Base-by-base conservation (phyloP, 2,329 filamentous ascomycete species). In the Tympanopsis confertula region DNA sequence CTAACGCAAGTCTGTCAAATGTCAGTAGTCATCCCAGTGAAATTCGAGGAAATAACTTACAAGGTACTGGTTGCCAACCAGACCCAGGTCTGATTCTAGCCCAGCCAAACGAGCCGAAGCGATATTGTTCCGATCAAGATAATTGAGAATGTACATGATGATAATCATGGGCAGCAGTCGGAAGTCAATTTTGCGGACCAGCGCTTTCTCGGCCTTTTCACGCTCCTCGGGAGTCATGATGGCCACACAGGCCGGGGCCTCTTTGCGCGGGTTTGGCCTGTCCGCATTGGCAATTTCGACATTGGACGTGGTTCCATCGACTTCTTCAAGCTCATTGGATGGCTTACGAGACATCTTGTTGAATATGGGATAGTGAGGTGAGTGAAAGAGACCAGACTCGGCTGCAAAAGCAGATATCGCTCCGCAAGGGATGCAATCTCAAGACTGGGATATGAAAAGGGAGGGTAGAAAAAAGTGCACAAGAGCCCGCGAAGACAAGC, bases 51-150 rank as follows among this genome's bases (percentile, higher is more conserved):
- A 35, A 4, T 14, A n/a, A 29, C 13, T 35, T 32, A 45, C 45
- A 28, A 48, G 45, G 39, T 62, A 65, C 41, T 65, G 52, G 19
- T 50, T 50, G 7, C 55, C 54, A 2, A 50, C 48, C 22, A 65
- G 42, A 5, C 49, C 44, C 22, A 68, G 46, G 32, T 67, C 63
- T 4, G 54, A 48, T 24, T 59, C 53, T 20, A 68, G 49, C 13
- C 60, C 57, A 4, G 59, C 58, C 28, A 68, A 47, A 36, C 53
- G 49, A 3, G 57, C 64, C 18, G 48, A 66, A 5, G 70, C 68
- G 41, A 74, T 71, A 41, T 72, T 66, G 41, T 55, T 56, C 19
- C 56, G 48, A 38, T 56, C 55, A 12, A 58, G 47, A 35, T 52
- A 55, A 41, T 50, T 56, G 37, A 52, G 41, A 37, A 51, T 40